Conservation (phyloP, 2,329 filamentous ascomycete species). For the Botrytis fabae region DNA sequence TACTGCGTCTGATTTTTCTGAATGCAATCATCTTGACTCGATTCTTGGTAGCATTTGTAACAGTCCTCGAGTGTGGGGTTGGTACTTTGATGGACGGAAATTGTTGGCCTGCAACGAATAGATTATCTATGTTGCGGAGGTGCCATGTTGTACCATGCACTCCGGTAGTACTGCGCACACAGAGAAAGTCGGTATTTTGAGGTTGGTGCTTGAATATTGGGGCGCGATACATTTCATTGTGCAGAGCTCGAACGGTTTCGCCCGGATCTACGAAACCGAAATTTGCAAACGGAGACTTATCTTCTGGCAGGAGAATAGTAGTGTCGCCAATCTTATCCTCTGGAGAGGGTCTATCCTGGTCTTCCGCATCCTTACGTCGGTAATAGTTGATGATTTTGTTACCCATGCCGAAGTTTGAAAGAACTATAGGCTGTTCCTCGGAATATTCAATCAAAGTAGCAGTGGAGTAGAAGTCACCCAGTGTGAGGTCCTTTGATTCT, state of each 20-base stretch:
- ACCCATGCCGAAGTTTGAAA: slow-evolving; percentile 98
- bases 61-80: slow-evolving; percentile 88
- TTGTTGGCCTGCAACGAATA: slow-evolving; percentile 89
- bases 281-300: slow-evolving; percentile 92
- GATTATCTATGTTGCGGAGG: slow-evolving; percentile 84
- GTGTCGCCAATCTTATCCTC: slow-evolving; percentile 82
- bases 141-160: slow-evolving; percentile 77
- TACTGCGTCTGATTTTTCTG: slow-evolving; percentile 78
- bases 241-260: slow-evolving; percentile 84
- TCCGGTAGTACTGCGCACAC: slow-evolving; percentile 79
- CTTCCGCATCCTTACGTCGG: slow-evolving; percentile 72
- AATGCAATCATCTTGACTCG: slow-evolving; percentile 95
- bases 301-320: slow-evolving; percentile 83
- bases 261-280: slow-evolving; percentile 93
- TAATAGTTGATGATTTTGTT: slow-evolving; percentile 97
- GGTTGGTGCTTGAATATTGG: slow-evolving; percentile 87
- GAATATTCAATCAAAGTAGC: slow-evolving; percentile 92
- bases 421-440: slow-evolving; percentile 84
- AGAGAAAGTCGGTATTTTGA: slow-evolving; percentile 79
- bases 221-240: slow-evolving; percentile 93
- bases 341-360: slow-evolving; percentile 45
- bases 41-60: slow-evolving; percentile 96
- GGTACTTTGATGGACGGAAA: slow-evolving; percentile 92
- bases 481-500: slow-evolving; percentile 76
- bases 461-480: slow-evolving; percentile 80